Base-by-base conservation (phyloP, 257 asterid genomes). In the Apocynum venetum region DNA sequence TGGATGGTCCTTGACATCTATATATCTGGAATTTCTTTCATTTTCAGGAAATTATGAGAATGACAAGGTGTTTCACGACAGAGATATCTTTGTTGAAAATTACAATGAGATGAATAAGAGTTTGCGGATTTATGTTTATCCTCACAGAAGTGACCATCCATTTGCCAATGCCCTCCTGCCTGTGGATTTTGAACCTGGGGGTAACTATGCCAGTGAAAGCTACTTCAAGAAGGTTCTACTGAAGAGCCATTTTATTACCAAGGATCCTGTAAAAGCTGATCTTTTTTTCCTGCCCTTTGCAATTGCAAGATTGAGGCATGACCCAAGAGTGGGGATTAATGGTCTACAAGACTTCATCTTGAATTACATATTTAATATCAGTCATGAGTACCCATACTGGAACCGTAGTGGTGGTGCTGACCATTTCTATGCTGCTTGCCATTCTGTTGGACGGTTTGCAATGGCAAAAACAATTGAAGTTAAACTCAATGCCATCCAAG, bases 191-290 rank as follows among this genome's bases (percentile, higher is more conserved):
- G 89, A 87, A 79, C 98, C 96, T 8, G 80, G 88, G 57, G 98
- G 98, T 76, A 93, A 93, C 87, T 93, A 93, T 74, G 98, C 96
- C n/a, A 91, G 96, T 74, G 98, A 93, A 83, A 91, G 97, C 80
- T 93, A 91, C 88, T 93, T 93, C 90, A 91, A 93, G 78, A 93
- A 91, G 85, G 89, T 77, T 80, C 93, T 93, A 40, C 6, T 77
- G 75, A 79, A 74, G 72, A 90, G 98, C 85, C 98, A 93, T 88
- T 93, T 93, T 76, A 51, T 85, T 60, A 93, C 97, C 0, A 80
- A 44, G 53, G 89, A 90, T 69, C 91, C 96, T 65, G 82, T 82
- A 56, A 49, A 83, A 70, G 97, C 96, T 12, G 92, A 91, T 86
- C 91, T 93, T 77, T 93, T 90, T 90, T 91, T 85, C 78, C 80